Conservation (phyloP, 2,329 filamentous ascomycete species). For the Meredithiella fracta region DNA sequence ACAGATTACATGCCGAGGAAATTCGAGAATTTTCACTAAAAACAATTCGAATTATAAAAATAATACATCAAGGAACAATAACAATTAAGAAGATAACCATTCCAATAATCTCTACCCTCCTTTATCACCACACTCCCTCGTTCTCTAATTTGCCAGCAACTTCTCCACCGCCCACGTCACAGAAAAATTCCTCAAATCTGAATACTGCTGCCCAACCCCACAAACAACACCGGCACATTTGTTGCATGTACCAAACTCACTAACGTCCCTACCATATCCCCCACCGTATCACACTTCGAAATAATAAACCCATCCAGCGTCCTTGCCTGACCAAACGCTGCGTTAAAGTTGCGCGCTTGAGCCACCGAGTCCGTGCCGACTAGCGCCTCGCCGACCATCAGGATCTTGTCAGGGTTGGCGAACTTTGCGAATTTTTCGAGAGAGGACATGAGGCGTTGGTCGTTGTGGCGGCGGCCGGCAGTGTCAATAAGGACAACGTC, state of each 20-base stretch:
- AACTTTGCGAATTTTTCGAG: slow-evolving; percentile 96
- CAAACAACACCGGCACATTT: slow-evolving; percentile 85
- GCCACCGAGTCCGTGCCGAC: slow-evolving; percentile 92
- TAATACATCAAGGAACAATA: slow-evolving; percentile 1
- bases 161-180: slow-evolving; percentile 55
- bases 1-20: too few species aligned
- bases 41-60: not conserved
- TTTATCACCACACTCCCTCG: not conserved
- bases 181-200: slow-evolving; percentile 50
- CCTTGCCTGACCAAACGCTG: slow-evolving; percentile 66
- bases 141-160: slow-evolving; percentile 25
- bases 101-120: not conserved
- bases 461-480: slow-evolving; percentile 85
- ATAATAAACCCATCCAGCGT: slow-evolving; percentile 94
- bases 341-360: slow-evolving; percentile 92
- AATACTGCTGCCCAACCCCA: slow-evolving; percentile 61
- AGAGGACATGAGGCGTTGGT: slow-evolving; percentile 86
- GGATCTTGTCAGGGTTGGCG: slow-evolving; percentile 90
- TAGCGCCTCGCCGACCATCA: slow-evolving; percentile 82
- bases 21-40: not conserved
- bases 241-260: slow-evolving; percentile 97
- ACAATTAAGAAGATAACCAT: not conserved
- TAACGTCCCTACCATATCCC: slow-evolving; percentile 93
- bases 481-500: slow-evolving; percentile 97
- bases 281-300: slow-evolving; percentile 95